phyloP scores from a whole-genome alignment of 495 filamentous ascomycete species.

The Xylaria flabelliformis region DNA sequence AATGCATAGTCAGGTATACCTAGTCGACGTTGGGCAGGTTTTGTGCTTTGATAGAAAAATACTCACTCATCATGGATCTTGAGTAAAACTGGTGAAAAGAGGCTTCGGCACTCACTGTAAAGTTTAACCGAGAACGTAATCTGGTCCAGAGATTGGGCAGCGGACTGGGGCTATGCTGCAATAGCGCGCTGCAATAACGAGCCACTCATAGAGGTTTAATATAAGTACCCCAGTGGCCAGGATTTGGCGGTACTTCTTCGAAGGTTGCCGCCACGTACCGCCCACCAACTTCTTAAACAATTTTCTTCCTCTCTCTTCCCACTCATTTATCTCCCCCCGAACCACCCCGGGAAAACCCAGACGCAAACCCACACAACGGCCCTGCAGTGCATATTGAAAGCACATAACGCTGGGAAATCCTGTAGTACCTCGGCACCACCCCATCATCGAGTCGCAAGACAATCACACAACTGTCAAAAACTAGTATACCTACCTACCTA shows the following conservation, averaged over 20 bases:
- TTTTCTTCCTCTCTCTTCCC: not conserved
- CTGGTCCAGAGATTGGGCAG: not conserved
- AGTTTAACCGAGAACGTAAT: not conserved
- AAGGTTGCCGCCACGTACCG: constrained; percentile 24
- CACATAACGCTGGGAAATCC: not conserved
- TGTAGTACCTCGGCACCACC: constrained; percentile 6
- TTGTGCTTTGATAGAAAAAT: too few species aligned
- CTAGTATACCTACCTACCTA: not conserved
- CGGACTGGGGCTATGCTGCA: constrained; percentile 16
- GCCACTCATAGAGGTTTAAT: not conserved
- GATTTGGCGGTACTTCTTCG: constrained; percentile 23
- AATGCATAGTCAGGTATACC: not conserved
- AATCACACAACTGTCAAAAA: not conserved
- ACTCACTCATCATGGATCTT: too few species aligned
- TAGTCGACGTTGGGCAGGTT: too few species aligned
- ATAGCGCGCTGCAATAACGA: constrained; percentile 14
- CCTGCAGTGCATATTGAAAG: constrained; percentile 1
- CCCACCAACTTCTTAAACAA: constrained; percentile 7
- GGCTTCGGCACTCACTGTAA: not conserved
- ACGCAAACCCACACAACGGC: constrained; percentile 9
- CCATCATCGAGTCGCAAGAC: not conserved
- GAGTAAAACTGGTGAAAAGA: not conserved
- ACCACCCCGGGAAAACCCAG: not conserved
- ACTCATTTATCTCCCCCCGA: constrained; percentile 9
- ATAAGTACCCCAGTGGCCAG: not conserved